A percentile compares a stretch with the other conserved stretches of the same genome.
phyloP scores from a whole-genome alignment of 352 stramenopile species.

The Plasmopara halstedii region DNA sequence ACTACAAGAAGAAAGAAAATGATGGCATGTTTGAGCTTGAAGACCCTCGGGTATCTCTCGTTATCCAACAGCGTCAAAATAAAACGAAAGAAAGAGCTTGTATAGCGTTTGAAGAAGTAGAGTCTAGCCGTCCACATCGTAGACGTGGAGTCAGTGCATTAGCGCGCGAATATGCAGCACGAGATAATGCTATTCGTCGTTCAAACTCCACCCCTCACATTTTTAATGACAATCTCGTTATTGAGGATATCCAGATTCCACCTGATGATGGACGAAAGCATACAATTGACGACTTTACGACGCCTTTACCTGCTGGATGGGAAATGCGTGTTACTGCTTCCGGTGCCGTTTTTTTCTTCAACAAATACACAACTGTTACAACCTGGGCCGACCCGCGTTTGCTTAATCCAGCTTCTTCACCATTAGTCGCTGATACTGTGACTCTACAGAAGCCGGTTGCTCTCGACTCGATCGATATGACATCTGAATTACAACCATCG shows the following conservation, averaged over 20 bases:
- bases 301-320: slow-evolving; percentile 60
- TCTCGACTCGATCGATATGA: slow-evolving; percentile 7
- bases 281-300: slow-evolving; percentile 70
- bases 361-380: slow-evolving; percentile 60
- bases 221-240: slow-evolving; percentile 12
- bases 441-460: slow-evolving; percentile 7
- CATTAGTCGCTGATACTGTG: background rate
- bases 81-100: too few relatives aligned
- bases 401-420: slow-evolving; percentile 9
- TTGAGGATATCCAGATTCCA: slow-evolving; percentile 30
- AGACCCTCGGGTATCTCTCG: slow-evolving; percentile 43
- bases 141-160: slow-evolving; percentile 19
- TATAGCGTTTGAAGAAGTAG: too few relatives aligned
- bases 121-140: slow-evolving; percentile 10
- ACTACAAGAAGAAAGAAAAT: slow-evolving; percentile 33
- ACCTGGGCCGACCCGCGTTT: slow-evolving; percentile 69
- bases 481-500: slow-evolving; percentile 10
- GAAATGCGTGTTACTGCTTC: slow-evolving; percentile 72
- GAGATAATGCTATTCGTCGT: slow-evolving; percentile 23
- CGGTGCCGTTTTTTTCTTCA: slow-evolving; percentile 72
- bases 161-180: slow-evolving; percentile 16
- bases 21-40: slow-evolving; percentile 32
- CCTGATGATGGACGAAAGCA: slow-evolving; percentile 54
- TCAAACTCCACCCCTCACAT: slow-evolving; percentile 42
- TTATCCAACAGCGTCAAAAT: slow-evolving; percentile 11